Evolutionary conservation across 2,329 filamentous ascomycete genomes (phyloP).

Genomic region (Blumeria hordei): DNA sequence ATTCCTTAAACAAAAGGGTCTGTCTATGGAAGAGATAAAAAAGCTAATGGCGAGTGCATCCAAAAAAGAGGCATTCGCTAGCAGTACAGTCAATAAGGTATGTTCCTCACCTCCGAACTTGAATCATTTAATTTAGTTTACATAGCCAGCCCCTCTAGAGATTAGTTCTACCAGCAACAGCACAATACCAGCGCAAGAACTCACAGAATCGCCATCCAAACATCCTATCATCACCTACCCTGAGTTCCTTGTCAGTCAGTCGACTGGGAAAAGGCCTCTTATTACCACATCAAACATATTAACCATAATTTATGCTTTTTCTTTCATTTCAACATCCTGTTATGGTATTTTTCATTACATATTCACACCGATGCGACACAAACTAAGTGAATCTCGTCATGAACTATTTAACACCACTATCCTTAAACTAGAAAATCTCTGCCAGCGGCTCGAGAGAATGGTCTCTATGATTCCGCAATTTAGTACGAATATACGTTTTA

Average conservation of each 20-base stretch:
- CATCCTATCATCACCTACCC: constrained; percentile 43
- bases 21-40: constrained; percentile 42
- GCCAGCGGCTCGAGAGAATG: constrained; percentile 25
- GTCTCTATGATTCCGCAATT: constrained; percentile 35
- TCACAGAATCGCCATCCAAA: constrained; percentile 13
- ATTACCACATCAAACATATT: constrained; percentile 34
- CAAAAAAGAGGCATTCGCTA: neutral
- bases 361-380: constrained; percentile 32
- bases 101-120: neutral
- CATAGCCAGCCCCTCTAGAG: neutral
- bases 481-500: neutral
- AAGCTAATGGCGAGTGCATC: constrained; percentile 24
- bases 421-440: constrained; percentile 24
- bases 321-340: constrained; percentile 32
- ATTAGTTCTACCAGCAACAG: neutral
- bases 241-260: constrained; percentile 37
- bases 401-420: constrained; percentile 25
- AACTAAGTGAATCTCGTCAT: constrained; percentile 25
- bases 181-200: no score
- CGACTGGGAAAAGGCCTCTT: constrained; percentile 30
- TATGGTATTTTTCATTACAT: constrained; percentile 51
- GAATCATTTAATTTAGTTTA: neutral
- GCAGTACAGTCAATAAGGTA: neutral
- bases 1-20: constrained; percentile 57
- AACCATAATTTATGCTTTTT: constrained; percentile 32